Evolutionary conservation across 148 eudicot species (phyloP).

Genomic region (Amaranthus hypochondriacus): DNA sequence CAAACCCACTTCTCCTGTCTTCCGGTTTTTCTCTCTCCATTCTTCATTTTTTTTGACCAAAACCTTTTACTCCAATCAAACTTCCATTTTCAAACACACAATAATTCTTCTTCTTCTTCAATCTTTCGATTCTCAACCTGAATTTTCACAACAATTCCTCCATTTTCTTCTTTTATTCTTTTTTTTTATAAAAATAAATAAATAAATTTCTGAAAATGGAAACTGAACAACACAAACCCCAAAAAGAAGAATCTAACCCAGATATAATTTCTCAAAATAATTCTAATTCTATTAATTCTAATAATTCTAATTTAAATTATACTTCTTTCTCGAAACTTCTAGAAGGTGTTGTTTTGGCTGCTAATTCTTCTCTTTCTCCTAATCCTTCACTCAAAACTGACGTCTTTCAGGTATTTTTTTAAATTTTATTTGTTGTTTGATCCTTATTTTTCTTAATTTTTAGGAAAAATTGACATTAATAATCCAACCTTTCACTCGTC

Average conservation of each 20-base stretch:
- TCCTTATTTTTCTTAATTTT: not conserved
- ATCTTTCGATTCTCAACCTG: not conserved
- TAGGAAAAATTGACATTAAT: too few species aligned
- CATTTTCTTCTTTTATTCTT: not conserved
- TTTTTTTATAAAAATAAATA: not conserved
- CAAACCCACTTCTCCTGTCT: not conserved
- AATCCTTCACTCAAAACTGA: conserved; percentile 11
- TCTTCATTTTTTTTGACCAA: not conserved
- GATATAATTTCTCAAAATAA: not conserved
- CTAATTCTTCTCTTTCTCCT: conserved; percentile 28
- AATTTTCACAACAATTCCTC: not conserved
- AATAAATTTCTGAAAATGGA: conserved; percentile 15
- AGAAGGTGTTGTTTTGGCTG: conserved; percentile 38
- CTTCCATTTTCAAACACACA: conserved; percentile 5
- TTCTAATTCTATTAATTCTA: conserved; percentile 4
- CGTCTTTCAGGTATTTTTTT: conserved; percentile 28
- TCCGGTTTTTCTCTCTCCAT: not conserved
- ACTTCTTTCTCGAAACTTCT: conserved; percentile 35
- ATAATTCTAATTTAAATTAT: conserved; percentile 4
- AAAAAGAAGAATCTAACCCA: conserved; percentile 13
- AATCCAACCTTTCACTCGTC: too few species aligned
- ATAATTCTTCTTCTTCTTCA: conserved; percentile 6
- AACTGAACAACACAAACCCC: conserved; percentile 15
- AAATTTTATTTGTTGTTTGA: not conserved
- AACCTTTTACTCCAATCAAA: conserved; percentile 5